Base-by-base conservation (phyloP, 352 stramenopile genomes). In the Achlya hypogyna region DNA sequence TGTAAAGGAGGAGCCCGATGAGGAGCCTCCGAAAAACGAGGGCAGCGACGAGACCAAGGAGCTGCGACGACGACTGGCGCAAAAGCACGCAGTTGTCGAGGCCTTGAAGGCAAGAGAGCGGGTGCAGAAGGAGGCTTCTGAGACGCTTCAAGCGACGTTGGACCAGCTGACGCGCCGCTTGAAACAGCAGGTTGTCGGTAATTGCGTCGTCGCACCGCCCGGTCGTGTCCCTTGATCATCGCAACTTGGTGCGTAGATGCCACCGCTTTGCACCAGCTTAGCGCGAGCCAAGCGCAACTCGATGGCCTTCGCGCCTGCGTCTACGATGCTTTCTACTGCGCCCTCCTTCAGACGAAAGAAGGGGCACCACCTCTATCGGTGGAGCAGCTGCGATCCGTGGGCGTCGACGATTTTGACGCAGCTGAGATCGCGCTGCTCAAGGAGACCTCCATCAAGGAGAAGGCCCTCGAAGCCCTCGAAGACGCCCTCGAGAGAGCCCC, bases 261-360 rank as follows among this genome's bases (percentile, higher is more conserved):
- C n/a, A n/a, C n/a, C n/a, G n/a, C n/a, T n/a, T n/a, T n/a, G n/a
- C n/a, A n/a, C n/a, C n/a, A n/a, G n/a, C n/a, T n/a, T n/a, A n/a
- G n/a, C n/a, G 20, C 10, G 5, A 12, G 4, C 53, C 56, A 23
- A 59, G 22, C 14, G 25, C 25, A 64, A 53, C 29, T 64, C 29
- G 29, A 64, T 53, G 60, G 60, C 6, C 51, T 67, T 5, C 60
- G 60, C 23, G 60, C 60, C 23, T 59, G 60, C 32, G 51, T 67
- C 4, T 67, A 59, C 32, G 60, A 67, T 14, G 60, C 51, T 6
- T 31, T 49, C n/a, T 27, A 59, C 25, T 12, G 47, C 23, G 10
- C 49, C 4, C 23, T 67, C 27, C 25, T 59, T 40, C 5, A 14
- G 14, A 28, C n/a, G 3, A 18, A 28, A 4, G 18, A 66, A 29